Base-by-base conservation (phyloP, 2,329 filamentous ascomycete species). In the Aspergillus sp. region DNA sequence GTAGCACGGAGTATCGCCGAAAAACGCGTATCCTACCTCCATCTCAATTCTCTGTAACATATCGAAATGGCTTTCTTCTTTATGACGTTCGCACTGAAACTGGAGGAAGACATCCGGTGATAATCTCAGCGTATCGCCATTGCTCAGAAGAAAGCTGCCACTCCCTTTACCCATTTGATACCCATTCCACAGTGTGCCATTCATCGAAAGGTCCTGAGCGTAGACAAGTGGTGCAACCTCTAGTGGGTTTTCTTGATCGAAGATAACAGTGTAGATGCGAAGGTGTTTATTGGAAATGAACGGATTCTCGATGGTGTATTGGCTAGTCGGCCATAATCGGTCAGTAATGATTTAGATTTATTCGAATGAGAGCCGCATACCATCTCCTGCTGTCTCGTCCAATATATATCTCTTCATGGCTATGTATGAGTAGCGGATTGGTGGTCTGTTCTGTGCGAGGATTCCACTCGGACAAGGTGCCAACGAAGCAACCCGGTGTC, bases 171-270 rank as follows among this genome's bases (percentile, higher is more conserved):
- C 60, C 45, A 70, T 67, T 9, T 50, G 46, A 27, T 57, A 56
- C 1, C 54, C 61, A 44, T 71, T 70, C 67, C 68, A 72, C 19
- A 50, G 52, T 0, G 61, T 66, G 5, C 70, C 69, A 43, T 72
- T 70, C 26, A 50, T 52, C 2, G 71, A 73, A 2, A 69, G 36
- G 49, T 73, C 67, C 46, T 71, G 58, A 3, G 65, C 69, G 43
- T 72, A 74, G 5, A 73, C 64, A 19, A 74, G 55, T 1, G 68
- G 65, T 2, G 62, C 57, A n/a, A 71, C 50, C 19, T 65, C 56
- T 10, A 53, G 45, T 1, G 58, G 58, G 12, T 67, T 60, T 3
- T 67, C 64, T 30, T 64, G 53, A 44, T 72, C 67, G 44, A 67
- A 71, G 3, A 69, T 52, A 10, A 73, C 59, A 7, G 64, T 64